Conservation (phyloP, 2,329 filamentous ascomycete species). For the Cytospora paraplurivora region DNA sequence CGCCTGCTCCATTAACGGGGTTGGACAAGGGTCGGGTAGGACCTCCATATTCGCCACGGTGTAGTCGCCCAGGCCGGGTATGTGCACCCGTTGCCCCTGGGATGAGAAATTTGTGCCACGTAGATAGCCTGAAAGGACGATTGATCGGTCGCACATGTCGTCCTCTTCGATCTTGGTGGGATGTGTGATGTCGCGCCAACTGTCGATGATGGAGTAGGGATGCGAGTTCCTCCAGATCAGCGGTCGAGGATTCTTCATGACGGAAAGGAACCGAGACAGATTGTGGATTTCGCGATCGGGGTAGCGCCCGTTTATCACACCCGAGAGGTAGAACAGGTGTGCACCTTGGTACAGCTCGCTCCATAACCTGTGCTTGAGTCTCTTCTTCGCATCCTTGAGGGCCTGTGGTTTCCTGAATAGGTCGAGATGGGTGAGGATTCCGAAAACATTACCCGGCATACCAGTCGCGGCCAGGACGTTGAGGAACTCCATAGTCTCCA, state of each 20-base stretch:
- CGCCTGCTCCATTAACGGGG: conserved; percentile 85
- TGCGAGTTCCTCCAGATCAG: conserved; percentile 95
- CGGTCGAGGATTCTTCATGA: conserved; percentile 99
- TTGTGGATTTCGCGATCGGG: conserved; percentile 97
- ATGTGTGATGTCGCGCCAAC: conserved; percentile 92
- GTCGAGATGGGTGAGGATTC: conserved; percentile 93
- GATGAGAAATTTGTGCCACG: conserved; percentile 92
- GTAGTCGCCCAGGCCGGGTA: conserved; percentile 90
- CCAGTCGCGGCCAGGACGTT: conserved; percentile 91
- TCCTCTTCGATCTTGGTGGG: conserved; percentile 89
- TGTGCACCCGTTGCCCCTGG: conserved; percentile 81
- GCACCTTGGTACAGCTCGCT: conserved; percentile 95
- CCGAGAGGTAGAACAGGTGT: conserved; percentile 94
- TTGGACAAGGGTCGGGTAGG: conserved; percentile 92
- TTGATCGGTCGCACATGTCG: conserved; percentile 83
- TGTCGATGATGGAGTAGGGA: conserved; percentile 90
- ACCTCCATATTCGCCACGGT: conserved; percentile 82
- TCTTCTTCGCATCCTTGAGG: conserved; percentile 91
- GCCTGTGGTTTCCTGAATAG: conserved; percentile 93
- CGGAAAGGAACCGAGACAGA: conserved; percentile 87
- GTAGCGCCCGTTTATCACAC: conserved; percentile 94
- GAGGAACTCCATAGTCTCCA: conserved; percentile 99
- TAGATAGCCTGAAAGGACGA: conserved; percentile 91
- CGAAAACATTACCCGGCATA: conserved; percentile 98
- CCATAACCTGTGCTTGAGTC: conserved; percentile 94